Evolutionary conservation across 805 yeast genomes (phyloP).

Genomic region (Teunomyces pallodes): DNA sequence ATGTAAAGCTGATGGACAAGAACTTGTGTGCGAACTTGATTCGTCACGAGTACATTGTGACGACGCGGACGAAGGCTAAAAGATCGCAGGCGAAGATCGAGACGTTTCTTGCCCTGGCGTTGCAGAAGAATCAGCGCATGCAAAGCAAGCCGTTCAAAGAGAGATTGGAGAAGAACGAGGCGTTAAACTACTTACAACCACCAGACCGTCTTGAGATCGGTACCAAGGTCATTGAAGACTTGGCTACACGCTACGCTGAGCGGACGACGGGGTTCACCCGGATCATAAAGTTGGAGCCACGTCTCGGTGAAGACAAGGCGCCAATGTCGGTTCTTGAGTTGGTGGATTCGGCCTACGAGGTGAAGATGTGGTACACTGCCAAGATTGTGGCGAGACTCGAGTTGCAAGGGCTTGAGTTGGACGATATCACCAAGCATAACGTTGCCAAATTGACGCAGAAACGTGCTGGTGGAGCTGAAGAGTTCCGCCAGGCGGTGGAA

Average conservation of each 20-base stretch:
- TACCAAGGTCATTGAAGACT: slow-evolving; percentile 62
- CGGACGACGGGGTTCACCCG: slow-evolving; percentile 86
- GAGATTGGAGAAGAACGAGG: slow-evolving; percentile 13
- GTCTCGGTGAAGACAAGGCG: slow-evolving; percentile 81
- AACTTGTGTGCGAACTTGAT: slow-evolving; percentile 42
- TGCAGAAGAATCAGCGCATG: slow-evolving; percentile 24
- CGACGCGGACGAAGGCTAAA: slow-evolving; percentile 44
- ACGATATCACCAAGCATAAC: slow-evolving; percentile 52
- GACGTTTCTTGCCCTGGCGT: slow-evolving; percentile 32
- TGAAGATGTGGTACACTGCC: slow-evolving; percentile 77
- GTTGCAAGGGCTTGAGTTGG: slow-evolving; percentile 53
- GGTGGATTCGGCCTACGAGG: slow-evolving; percentile 64
- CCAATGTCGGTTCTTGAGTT: slow-evolving; percentile 86
- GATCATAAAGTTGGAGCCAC: slow-evolving; percentile 75
- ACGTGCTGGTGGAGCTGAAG: slow-evolving; percentile 49
- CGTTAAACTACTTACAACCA: slow-evolving; percentile 23
- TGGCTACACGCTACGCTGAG: slow-evolving; percentile 58
- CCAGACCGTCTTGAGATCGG: slow-evolving; percentile 27
- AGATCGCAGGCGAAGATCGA: slow-evolving; percentile 42
- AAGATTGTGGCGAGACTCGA: slow-evolving; percentile 79
- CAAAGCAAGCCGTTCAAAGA: slow-evolving; percentile 10
- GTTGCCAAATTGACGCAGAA: slow-evolving; percentile 47
- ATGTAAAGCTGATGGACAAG: slow-evolving; percentile 43
- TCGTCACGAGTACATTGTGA: slow-evolving; percentile 43
- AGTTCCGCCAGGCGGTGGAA: slow-evolving; percentile 64